phyloP scores from a whole-genome alignment of 768 basidiomycete genomes.

The Cantharellus anzutake region DNA sequence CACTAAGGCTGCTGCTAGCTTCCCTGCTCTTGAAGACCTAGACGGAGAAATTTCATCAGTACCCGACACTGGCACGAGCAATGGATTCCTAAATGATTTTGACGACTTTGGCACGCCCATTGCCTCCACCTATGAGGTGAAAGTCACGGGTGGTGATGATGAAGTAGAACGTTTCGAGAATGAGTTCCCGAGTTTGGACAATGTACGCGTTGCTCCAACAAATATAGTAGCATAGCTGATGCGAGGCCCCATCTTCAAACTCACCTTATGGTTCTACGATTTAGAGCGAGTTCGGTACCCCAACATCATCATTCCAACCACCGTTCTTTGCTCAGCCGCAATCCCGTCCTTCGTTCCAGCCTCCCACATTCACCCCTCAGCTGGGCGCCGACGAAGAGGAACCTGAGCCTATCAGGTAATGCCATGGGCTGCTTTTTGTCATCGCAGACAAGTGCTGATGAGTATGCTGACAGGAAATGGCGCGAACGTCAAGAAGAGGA shows the following conservation, averaged over 20 bases:
- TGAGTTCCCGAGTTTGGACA: conserved; percentile 66
- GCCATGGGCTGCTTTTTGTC: not conserved
- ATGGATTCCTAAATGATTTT: conserved; percentile 16
- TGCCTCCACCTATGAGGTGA: conserved; percentile 31
- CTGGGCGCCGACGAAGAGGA: conserved; percentile 55
- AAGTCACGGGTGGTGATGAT: conserved; percentile 58
- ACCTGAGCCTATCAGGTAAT: conserved; percentile 66
- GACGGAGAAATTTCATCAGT: conserved; percentile 4
- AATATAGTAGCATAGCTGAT: not conserved
- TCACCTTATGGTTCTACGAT: not conserved
- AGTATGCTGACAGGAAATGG: conserved; percentile 45
- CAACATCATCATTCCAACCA: not conserved
- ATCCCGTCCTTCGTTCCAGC: conserved; percentile 16
- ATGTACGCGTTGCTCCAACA: conserved; percentile 6
- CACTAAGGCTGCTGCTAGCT: conserved; percentile 11
- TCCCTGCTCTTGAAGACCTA: conserved; percentile 14
- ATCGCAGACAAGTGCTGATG: not conserved
- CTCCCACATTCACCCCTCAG: conserved; percentile 16
- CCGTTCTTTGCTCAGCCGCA: conserved; percentile 9
- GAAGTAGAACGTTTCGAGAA: conserved; percentile 73
- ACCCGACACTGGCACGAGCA: not conserved
- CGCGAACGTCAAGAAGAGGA: conserved; percentile 69
- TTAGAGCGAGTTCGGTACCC: not conserved
- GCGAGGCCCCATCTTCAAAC: not conserved
- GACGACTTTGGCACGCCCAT: conserved; percentile 38